phyloP scores from a whole-genome alignment of 495 filamentous ascomycete species.

The Tuber aestivum region DNA sequence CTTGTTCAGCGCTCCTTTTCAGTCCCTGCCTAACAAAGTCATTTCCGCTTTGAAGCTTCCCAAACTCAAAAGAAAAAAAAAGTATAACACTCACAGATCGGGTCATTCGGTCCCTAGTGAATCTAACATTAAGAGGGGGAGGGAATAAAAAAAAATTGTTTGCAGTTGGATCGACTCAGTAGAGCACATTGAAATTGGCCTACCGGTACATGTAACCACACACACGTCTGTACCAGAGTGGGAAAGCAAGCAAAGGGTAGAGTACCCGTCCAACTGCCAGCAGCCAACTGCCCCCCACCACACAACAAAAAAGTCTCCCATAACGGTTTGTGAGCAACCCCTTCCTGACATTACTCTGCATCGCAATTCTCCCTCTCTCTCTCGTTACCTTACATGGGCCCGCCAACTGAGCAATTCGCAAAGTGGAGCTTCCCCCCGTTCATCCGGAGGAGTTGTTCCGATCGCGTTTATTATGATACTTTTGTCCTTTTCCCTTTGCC shows the following conservation, averaged over 20 bases:
- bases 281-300: slow-evolving; percentile 3
- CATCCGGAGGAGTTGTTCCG: not conserved
- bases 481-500: too few relatives aligned
- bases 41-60: not conserved
- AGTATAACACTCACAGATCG: not conserved
- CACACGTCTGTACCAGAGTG: not conserved
- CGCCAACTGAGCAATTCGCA: not conserved
- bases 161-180: not conserved
- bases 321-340: not conserved
- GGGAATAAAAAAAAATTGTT: not conserved
- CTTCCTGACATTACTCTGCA: too few relatives aligned
- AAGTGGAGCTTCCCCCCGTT: not conserved
- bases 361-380: not conserved
- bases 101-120: not conserved
- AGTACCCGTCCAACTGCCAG: not conserved
- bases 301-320: slow-evolving; percentile 2
- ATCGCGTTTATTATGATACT: not conserved
- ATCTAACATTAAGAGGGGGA: not conserved
- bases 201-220: slow-evolving; percentile 4
- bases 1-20: not conserved
- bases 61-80: not conserved
- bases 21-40: not conserved
- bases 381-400: not conserved
- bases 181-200: not conserved
- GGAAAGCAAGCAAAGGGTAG: slow-evolving; percentile 4